phyloP scores from a whole-genome alignment of 2,329 filamentous ascomycete species.

The Thielaviopsis euricoi region DNA sequence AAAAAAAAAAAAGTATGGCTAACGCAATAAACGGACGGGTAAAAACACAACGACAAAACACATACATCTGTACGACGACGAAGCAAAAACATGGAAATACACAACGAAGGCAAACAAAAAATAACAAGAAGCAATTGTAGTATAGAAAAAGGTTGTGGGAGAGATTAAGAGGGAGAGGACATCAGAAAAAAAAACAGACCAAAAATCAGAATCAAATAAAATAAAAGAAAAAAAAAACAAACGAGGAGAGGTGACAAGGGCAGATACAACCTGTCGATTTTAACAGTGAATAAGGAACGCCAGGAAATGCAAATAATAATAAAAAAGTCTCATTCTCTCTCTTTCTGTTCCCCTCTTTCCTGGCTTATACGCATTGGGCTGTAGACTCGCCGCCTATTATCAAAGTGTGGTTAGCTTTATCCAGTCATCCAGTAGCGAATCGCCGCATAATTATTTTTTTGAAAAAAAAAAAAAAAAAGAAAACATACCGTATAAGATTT shows the following conservation, averaged over 20 bases:
- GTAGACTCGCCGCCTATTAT: constrained; percentile 1
- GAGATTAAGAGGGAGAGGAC: background rate
- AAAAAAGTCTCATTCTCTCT: background rate
- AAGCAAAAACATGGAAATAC: too few species aligned
- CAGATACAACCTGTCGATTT: background rate
- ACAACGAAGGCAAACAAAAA: background rate
- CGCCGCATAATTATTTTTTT: too few species aligned
- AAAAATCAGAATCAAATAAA: background rate
- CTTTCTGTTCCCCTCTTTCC: background rate
- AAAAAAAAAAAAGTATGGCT: too few species aligned
- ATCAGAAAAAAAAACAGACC: background rate
- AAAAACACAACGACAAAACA: too few species aligned
- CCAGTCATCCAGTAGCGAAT: background rate
- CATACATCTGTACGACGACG: too few species aligned
- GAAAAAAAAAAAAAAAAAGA: background rate
- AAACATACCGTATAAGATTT: constrained; percentile 40
- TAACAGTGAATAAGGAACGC: constrained; percentile 2
- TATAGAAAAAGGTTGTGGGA: background rate
- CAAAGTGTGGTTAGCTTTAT: background rate
- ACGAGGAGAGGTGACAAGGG: background rate
- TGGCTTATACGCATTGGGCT: constrained; percentile 6
- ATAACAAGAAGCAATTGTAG: background rate
- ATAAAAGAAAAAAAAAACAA: background rate
- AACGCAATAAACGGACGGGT: too few species aligned
- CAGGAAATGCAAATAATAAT: constrained; percentile 2